Base-by-base conservation (phyloP, 2,329 filamentous ascomycete genomes). In the Exophiala viscosa region DNA sequence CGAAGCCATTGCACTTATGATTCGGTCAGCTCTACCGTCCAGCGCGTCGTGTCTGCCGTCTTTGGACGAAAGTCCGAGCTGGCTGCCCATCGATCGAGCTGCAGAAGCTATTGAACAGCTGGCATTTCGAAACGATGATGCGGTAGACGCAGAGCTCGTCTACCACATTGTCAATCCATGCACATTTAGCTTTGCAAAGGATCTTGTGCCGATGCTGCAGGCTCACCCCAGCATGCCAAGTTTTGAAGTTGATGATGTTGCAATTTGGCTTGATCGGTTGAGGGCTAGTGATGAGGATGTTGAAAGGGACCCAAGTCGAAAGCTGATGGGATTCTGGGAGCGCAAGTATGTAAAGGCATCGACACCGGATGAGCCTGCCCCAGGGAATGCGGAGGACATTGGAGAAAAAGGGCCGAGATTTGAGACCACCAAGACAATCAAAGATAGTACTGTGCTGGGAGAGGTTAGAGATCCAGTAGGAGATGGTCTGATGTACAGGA, bases 1-100 rank as follows among this genome's bases (percentile, higher is more conserved):
- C 0, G 78, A 80, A 55, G 77, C 76, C 0, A 76, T 79, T 15
- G 75, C 79, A 0, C 59, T 82, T 33, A 73, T 81, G 63, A 62
- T 82, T 0, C 44, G 52, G 20, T 51, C 41, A 8, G 51, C 46
- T 3, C 17, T 55, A 18, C 40, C 40, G 7, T 28, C 17, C 17
- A 73, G 72, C 20, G 70, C 71, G 15, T 73, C 73, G 0, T 66
- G 69, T 1, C 64, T 81, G 4, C 77, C 77, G 2, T 59, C 59
- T 3, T 65, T 82, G 1, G 63, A 72, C 4, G 76, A 79, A 51
- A 63, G 61, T 8, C 60, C 52, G 9, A 62, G 64, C 36, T 77
- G 74, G 74, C 58, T 75, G 1, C 73, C 73, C 0, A 72, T 76
- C 6, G 71, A 76, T 48, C 46, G 65, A 11, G 69, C 71, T 1